These are phyloP conservation scores for Arabis alpina DNA, from an alignment of 345 rosid species.

Conservation along the genomic window DNA sequence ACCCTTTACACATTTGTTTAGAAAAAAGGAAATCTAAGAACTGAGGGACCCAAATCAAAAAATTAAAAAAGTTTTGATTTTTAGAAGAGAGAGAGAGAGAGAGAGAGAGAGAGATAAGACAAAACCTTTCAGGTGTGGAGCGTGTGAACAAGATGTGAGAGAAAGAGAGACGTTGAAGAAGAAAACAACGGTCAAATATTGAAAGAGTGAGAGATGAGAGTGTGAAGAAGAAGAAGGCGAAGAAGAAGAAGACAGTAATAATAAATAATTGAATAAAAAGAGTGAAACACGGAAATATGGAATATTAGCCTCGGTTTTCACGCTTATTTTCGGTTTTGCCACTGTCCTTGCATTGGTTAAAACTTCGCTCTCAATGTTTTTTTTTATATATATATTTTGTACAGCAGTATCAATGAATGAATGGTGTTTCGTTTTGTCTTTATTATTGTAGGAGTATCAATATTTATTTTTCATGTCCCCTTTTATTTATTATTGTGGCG, in stretches of 20 bases:
- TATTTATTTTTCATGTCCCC: not conserved
- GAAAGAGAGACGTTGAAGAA: slow-evolving; percentile 26
- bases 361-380: not conserved
- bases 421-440: slow-evolving; percentile 25
- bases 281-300: slow-evolving; percentile 29
- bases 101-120: too few relatives aligned
- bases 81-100: slow-evolving; percentile 26
- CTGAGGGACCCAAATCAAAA: slow-evolving; percentile 37
- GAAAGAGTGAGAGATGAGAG: slow-evolving; percentile 29
- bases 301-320: slow-evolving; percentile 19
- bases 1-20: slow-evolving; percentile 25
- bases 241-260: not conserved
- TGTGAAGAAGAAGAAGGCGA: slow-evolving; percentile 33
- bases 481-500: slow-evolving; percentile 31
- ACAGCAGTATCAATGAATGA: slow-evolving; percentile 33
- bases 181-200: slow-evolving; percentile 40
- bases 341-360: slow-evolving; percentile 31
- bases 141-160: not conserved
- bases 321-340: slow-evolving; percentile 22
- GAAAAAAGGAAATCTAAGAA: not conserved
- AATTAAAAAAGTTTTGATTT: not conserved
- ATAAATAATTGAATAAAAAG: not conserved
- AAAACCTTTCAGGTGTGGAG: slow-evolving; percentile 38
- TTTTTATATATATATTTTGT: not conserved
- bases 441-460: not conserved